phyloP scores from a whole-genome alignment of 768 basidiomycete species.

The Tephrocybe sp. region DNA sequence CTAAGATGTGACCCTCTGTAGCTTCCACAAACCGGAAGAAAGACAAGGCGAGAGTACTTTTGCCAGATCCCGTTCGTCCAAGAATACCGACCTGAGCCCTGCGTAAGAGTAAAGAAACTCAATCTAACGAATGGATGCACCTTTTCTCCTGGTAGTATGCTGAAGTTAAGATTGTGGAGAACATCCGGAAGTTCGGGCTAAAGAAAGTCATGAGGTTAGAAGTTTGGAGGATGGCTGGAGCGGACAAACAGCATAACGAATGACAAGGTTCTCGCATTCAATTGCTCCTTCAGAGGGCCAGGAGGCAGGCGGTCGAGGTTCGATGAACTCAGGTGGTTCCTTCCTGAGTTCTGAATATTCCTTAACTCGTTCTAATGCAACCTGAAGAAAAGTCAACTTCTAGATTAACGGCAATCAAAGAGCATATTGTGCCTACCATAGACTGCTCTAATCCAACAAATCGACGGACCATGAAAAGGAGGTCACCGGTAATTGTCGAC shows the following conservation, averaged over 20 bases:
- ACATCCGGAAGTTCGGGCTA: slow-evolving; percentile 88
- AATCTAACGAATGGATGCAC: slow-evolving; percentile 31
- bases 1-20: slow-evolving; percentile 66
- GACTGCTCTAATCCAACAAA: slow-evolving; percentile 90
- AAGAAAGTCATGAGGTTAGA: background rate
- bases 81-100: slow-evolving; percentile 60
- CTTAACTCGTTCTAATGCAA: slow-evolving; percentile 86
- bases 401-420: background rate
- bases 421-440: slow-evolving; percentile 65
- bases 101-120: background rate
- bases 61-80: slow-evolving; percentile 74
- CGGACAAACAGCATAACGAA: slow-evolving; percentile 70
- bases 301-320: slow-evolving; percentile 75
- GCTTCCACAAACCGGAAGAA: slow-evolving; percentile 92
- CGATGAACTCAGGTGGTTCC: slow-evolving; percentile 83
- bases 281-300: slow-evolving; percentile 80
- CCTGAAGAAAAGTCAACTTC: slow-evolving; percentile 36
- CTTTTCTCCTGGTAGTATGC: slow-evolving; percentile 75
- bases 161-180: slow-evolving; percentile 76
- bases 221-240: background rate
- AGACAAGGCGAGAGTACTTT: slow-evolving; percentile 75
- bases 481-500: slow-evolving; percentile 69
- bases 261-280: slow-evolving; percentile 71
- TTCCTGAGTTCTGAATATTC: slow-evolving; percentile 81
- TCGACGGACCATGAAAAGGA: slow-evolving; percentile 68